A percentile compares a stretch with the other conserved stretches of the same genome.
These are phyloP conservation scores for Geotrichum bryndzae DNA, from an alignment of 1,139 yeast species.

Conservation along the genomic window DNA sequence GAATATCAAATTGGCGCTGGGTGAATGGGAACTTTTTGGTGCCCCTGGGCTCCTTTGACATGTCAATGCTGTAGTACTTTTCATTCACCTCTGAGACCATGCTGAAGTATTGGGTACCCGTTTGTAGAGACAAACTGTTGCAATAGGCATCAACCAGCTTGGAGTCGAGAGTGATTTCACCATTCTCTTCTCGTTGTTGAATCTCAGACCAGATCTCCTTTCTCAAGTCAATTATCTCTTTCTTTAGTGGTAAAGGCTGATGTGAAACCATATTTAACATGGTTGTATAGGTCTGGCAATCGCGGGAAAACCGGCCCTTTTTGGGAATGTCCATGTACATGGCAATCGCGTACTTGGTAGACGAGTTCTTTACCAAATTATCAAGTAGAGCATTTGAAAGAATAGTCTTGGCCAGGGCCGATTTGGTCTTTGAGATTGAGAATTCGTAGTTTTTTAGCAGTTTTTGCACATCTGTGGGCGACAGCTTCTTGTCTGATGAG, in stretches of 20 bases:
- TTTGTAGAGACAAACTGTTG: slow-evolving; percentile 12
- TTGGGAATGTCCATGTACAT: slow-evolving; percentile 16
- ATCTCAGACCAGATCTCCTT: slow-evolving; percentile 15
- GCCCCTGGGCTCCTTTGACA: background rate
- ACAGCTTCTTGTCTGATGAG: background rate
- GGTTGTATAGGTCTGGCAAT: slow-evolving; percentile 16
- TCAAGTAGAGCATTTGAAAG: slow-evolving; percentile 14
- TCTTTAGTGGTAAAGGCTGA: slow-evolving; percentile 10
- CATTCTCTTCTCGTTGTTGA: slow-evolving; percentile 1
- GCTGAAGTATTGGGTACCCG: slow-evolving; percentile 2
- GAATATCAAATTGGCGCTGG: slow-evolving; percentile 14
- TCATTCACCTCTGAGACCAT: slow-evolving; percentile 1
- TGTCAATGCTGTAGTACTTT: slow-evolving; percentile 7
- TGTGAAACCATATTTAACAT: slow-evolving; percentile 15
- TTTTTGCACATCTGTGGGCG: slow-evolving; percentile 6
- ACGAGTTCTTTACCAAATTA: slow-evolving; percentile 8
- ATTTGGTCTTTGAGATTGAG: slow-evolving; percentile 5
- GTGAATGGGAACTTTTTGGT: slow-evolving; percentile 11
- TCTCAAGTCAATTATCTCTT: slow-evolving; percentile 3
- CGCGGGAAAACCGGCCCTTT: slow-evolving; percentile 15
- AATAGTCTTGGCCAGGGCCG: slow-evolving; percentile 10
- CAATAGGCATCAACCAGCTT: slow-evolving; percentile 15
- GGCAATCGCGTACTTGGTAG: slow-evolving; percentile 11
- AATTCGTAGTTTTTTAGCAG: slow-evolving; percentile 13
- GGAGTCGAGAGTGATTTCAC: slow-evolving; percentile 7